phyloP scores from a whole-genome alignment of 805 yeast species.

The Saturnispora ahearnii region DNA sequence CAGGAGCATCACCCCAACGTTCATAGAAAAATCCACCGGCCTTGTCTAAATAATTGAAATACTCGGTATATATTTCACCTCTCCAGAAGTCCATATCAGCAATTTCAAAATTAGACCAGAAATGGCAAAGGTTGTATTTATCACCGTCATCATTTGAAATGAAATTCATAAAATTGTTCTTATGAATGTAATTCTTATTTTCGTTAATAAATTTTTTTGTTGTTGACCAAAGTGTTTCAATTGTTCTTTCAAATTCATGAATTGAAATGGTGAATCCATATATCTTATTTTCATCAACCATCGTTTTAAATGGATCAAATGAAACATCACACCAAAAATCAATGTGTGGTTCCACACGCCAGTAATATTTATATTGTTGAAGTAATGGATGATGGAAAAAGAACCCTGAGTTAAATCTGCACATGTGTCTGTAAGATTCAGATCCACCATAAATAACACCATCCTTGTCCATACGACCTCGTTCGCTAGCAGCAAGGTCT shows the following conservation, averaged over 20 bases:
- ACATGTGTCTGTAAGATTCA: constrained; percentile 40
- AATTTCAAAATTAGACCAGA: constrained; percentile 74
- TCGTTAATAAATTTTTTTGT: constrained; percentile 36
- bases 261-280: constrained; percentile 64
- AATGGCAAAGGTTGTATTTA: constrained; percentile 66
- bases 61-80: constrained; percentile 44
- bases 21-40: constrained; percentile 78
- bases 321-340: constrained; percentile 51
- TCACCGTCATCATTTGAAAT: constrained; percentile 55
- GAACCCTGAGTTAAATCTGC: constrained; percentile 38
- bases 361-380: constrained; percentile 54
- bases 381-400: constrained; percentile 55
- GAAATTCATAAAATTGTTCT: constrained; percentile 52
- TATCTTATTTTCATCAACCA: constrained; percentile 45
- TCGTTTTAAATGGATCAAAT: constrained; percentile 51
- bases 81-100: constrained; percentile 67
- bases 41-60: constrained; percentile 53
- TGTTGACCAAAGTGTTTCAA: constrained; percentile 48
- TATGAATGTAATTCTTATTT: constrained; percentile 33
- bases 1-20: constrained; percentile 92
- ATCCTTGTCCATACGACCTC: constrained; percentile 44
- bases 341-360: constrained; percentile 73
- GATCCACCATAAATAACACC: constrained; percentile 33
- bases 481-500: constrained; percentile 53
- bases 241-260: constrained; percentile 53